Percentiles rank a stretch among this genome's conserved stretches.
Evolutionary conservation across 108 stramenopile genomes (phyloP).

Genomic region (Skeletonema potamos): DNA sequence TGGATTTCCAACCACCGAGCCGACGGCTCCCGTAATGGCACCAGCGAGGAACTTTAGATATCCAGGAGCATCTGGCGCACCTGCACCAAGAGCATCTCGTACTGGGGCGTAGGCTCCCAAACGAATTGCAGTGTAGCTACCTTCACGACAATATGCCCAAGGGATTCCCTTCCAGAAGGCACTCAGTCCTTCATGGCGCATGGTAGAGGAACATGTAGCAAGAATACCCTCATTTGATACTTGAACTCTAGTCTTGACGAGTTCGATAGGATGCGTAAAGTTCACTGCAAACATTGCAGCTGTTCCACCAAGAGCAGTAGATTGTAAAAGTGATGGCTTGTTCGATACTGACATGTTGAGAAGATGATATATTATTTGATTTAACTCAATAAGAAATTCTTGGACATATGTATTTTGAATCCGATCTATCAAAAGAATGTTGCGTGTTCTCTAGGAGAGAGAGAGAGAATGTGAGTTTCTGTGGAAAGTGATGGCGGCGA

Average conservation of each 20-base stretch:
- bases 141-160: slow-evolving; percentile 64
- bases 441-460: too few species aligned
- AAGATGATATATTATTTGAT: too few species aligned
- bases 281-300: slow-evolving; percentile 66
- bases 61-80: background rate
- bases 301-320: slow-evolving; percentile 49
- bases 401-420: too few species aligned
- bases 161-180: slow-evolving; percentile 61
- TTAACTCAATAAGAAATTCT: too few species aligned
- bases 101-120: slow-evolving; percentile 58
- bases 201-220: slow-evolving; percentile 8
- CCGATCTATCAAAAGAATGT: too few species aligned
- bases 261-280: slow-evolving; percentile 82
- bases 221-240: slow-evolving; percentile 3
- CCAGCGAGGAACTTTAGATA: background rate
- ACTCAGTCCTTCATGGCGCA: slow-evolving; percentile 32
- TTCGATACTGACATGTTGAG: slow-evolving; percentile 6
- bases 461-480: too few species aligned
- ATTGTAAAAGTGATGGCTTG: slow-evolving; percentile 52
- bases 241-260: slow-evolving; percentile 62
- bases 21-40: slow-evolving; percentile 71
- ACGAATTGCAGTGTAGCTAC: slow-evolving; percentile 67
- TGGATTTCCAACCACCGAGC: slow-evolving; percentile 88
- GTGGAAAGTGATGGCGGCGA: too few species aligned
- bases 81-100: slow-evolving; percentile 59